Evolutionary conservation across 225 moss, liverwort and hornwort genomes (phyloP), one percentile per base, ranked within the genome.

Genomic region (Pleurozium schreberi): DNA sequence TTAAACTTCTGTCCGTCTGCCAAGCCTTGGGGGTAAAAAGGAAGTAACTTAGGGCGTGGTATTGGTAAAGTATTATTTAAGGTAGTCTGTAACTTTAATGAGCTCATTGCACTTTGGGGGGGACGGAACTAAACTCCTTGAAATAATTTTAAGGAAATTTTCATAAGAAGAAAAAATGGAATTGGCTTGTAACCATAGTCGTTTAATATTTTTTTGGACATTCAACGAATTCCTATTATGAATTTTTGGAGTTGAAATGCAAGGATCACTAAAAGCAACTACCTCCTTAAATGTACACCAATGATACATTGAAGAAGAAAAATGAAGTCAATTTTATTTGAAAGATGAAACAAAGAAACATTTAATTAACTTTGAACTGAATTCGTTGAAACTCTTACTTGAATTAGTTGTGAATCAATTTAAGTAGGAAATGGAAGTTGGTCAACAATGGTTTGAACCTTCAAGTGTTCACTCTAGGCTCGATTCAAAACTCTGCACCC

Each of bases 401-500:
- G 15, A 61, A 82, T 15, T 49, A 33, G 5, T 62, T 60, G 4
- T 45, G 0, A 82, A 23, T 62, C n/a, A 22, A 14, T 34, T 22
- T 3, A 17, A 49, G 11, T 49, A 25, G 36, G 0, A 17, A 36
- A 25, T 16, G 2, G 15, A 1, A 34, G 5, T 22, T 82, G 10
- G 7, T 47, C 1, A 2, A 1, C 63, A 36, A 82, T 82, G 4
- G 27, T 27, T 1, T 0, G 0, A 9, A 42, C 19, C 30, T 81
- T 60, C 42, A 42, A 30, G 18, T 81, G 42, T 43, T 43, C 10
- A 81, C 0, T 20, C 0, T 8, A 0, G 1, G 5, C 59, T 42
- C 18, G 14, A 22, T 61, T 31, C 14, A 1, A 81, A 43, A 20
- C 5, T 81, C 31, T 81, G 18, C 30, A 20, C 20, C 3, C 6